Percentiles rank a stretch among this genome's conserved stretches.
Conservation (phyloP, 768 basidiomycete genomes). For the Naganishia onofrii region DNA sequence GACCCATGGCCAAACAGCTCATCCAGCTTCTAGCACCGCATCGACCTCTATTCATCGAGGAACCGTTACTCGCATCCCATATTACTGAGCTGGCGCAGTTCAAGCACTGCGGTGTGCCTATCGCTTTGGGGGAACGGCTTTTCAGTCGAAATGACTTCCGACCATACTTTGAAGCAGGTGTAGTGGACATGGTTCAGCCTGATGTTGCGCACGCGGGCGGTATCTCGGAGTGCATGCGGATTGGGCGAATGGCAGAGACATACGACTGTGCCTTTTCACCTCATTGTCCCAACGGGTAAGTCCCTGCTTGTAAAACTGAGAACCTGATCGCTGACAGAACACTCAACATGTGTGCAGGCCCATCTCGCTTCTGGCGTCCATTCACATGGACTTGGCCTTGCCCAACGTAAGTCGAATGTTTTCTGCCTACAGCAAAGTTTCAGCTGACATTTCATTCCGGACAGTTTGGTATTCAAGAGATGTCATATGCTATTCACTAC, state of each 20-base stretch:
- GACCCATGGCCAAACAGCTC: constrained; percentile 50
- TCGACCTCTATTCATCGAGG: constrained; percentile 50
- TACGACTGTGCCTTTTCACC: constrained; percentile 71
- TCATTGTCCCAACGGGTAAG: constrained; percentile 60
- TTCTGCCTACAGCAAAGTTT: constrained; percentile 61
- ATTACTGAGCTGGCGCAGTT: constrained; percentile 48
- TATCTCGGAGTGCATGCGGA: constrained; percentile 49
- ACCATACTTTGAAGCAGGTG: constrained; percentile 49
- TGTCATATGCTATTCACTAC: constrained; percentile 37
- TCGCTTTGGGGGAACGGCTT: constrained; percentile 48
- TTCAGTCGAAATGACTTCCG: constrained; percentile 46
- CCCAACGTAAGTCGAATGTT: constrained; percentile 64
- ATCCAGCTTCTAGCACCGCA: constrained; percentile 46
- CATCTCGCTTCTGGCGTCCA: constrained; percentile 24
- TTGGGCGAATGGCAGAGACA: constrained; percentile 51
- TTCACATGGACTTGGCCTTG: constrained; percentile 39
- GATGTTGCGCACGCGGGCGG: constrained; percentile 49
- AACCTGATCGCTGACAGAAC: neutral
- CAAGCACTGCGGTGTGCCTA: constrained; percentile 48
- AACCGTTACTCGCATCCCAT: constrained; percentile 48
- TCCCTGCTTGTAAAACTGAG: too few species aligned
- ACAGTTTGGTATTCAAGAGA: constrained; percentile 32
- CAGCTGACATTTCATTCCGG: constrained; percentile 48
- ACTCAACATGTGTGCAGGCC: neutral
- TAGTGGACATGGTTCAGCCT: constrained; percentile 48